phyloP scores from a whole-genome alignment of 1,139 yeast species.

The Arxiozyma slooffiae region DNA sequence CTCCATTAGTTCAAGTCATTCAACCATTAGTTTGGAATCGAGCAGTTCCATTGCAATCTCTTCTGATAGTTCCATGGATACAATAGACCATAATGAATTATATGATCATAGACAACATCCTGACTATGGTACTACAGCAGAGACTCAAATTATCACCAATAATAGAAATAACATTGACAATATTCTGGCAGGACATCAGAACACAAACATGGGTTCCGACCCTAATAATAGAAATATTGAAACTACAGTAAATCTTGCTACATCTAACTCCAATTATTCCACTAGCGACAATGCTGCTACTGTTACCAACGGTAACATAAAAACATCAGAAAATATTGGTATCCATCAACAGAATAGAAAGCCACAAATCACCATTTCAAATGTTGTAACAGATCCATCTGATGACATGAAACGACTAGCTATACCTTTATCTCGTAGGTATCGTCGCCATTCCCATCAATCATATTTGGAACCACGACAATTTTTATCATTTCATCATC shows the following conservation, averaged over 20 bases:
- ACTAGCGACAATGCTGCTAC: neutral
- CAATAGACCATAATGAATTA: constrained; percentile 37
- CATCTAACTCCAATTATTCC: neutral
- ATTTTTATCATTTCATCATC: neutral
- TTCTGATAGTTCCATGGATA: constrained; percentile 28
- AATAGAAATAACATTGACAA: neutral
- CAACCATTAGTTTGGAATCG: constrained; percentile 7
- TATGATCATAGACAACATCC: constrained; percentile 51
- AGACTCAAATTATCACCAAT: neutral
- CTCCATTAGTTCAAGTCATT: constrained; percentile 6
- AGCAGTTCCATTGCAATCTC: constrained; percentile 19
- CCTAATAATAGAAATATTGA: neutral
- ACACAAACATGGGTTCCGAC: neutral
- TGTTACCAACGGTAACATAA: neutral
- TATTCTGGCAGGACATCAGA: neutral
- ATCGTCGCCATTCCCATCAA: constrained; percentile 5
- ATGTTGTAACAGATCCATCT: neutral
- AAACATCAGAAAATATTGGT: neutral
- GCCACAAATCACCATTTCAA: neutral
- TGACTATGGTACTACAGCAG: constrained; percentile 21
- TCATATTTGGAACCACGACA: constrained; percentile 1
- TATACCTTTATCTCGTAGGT: neutral
- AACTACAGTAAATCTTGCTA: neutral
- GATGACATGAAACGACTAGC: neutral
- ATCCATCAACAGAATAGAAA: neutral